Conservation (phyloP, 2,329 filamentous ascomycete species). For the Sclerotinia nivalis region DNA sequence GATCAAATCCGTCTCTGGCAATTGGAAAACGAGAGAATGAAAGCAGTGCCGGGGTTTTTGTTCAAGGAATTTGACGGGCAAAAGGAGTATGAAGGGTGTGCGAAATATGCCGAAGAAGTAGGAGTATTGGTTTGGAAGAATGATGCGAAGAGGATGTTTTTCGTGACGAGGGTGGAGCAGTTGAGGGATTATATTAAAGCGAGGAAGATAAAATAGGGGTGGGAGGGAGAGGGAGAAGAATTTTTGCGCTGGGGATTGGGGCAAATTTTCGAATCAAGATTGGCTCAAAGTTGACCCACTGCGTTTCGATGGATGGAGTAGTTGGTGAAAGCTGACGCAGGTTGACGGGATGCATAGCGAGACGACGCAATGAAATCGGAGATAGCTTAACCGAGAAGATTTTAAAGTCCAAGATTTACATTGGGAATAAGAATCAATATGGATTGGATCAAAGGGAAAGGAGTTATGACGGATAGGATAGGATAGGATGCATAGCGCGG, state of each 20-base stretch:
- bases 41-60: constrained; percentile 76
- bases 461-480: background rate
- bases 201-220: constrained; percentile 51
- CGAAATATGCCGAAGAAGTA: constrained; percentile 82
- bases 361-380: background rate
- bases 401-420: background rate
- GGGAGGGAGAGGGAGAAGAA: no score
- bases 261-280: background rate
- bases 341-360: background rate
- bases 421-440: background rate
- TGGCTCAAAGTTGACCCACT: background rate
- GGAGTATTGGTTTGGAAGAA: constrained; percentile 89
- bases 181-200: constrained; percentile 77
- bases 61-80: constrained; percentile 82
- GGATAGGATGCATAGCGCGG: constrained; percentile 19
- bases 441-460: background rate
- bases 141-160: constrained; percentile 79
- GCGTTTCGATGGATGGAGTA: background rate
- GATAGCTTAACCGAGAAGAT: background rate
- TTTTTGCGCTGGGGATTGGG: background rate
- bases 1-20: constrained; percentile 98
- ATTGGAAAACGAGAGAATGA: constrained; percentile 93
- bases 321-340: background rate
- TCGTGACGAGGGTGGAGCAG: constrained; percentile 88
- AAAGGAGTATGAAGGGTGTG: constrained; percentile 69